Base-by-base conservation (phyloP, 331 rosid genomes). In the Prunus yedoensis region DNA sequence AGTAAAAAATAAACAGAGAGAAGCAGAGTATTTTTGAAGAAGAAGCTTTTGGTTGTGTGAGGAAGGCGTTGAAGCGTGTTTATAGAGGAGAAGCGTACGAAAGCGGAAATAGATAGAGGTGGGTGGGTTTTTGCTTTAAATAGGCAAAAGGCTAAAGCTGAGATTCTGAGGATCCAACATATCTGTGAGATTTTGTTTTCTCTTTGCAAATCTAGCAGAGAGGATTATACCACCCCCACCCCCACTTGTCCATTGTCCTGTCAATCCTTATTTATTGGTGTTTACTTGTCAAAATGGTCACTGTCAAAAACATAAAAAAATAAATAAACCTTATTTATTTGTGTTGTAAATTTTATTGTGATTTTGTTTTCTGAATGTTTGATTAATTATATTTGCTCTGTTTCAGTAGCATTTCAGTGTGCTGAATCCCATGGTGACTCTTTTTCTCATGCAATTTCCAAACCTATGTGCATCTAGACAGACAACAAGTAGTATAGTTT, bases 91-190 rank as follows among this genome's bases (percentile, higher is more conserved):
- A 10, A 49, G 77, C 50, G 71, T 70, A 21, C 57, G 52, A 63
- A 69, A 74, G n/a, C 23, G 46, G 30, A 52, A 69, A 43, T 63
- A 8, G 64, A 74, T 30, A 73, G 68, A n/a, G 80, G 58, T 41
- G 63, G 79, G 83, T 73, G 64, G 80, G 47, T 72, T 60, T 38
- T 62, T 9, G 80, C 82, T 82, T 81, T 61, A 84, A 81, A 78
- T 74, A 56, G 73, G 43, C 47, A 76, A 82, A 82, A 79, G 79
- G 71, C 81, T 75, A 91, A 90, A 83, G 83, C 79, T 71, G 74
- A 85, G 97, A 93, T 91, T 89, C 88, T 86, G 91, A 91, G 90
- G 90, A 93, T 93, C 97, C 87, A 85, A 85, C 57, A 74, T 68
- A 89, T 87, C 86, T 85, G 64, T 35, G 82, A 88, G 89, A 91